Base-by-base conservation (phyloP, 176 grass and related monocot genomes). In the Elymus sibiricus region DNA sequence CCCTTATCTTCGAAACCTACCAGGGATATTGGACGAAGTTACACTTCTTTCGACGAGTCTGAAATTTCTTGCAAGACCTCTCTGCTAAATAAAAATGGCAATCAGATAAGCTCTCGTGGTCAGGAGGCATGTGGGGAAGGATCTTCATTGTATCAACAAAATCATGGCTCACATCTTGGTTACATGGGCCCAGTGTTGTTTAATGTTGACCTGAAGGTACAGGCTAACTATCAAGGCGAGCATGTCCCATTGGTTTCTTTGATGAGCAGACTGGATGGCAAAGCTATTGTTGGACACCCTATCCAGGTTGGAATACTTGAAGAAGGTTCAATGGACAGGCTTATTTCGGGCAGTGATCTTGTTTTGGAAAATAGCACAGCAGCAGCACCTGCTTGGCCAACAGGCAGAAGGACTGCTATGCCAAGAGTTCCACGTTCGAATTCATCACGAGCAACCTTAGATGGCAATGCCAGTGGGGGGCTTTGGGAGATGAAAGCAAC, bases 251-350 rank as follows among this genome's bases (percentile, higher is more conserved):
- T 95, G 68, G 94, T 95, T 74, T 93, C 84, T 85, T 69, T 95
- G 47, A 95, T 91, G 91, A 95, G 94, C 84, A 86, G 89, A 82
- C 86, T 95, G 77, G 93, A 95, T n/a, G 91, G 94, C 46, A 93
- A 95, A 77, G 94, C 94, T 82, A 93, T 95, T 67, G 78, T 95
- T 85, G 94, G 94, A 42, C 91, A 95, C 74, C 94, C 94, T 77
- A 73, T 95, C 51, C 86, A 81, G 80, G 89, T 95, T 67, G 89
- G 89, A 79, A 91, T 89, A 76, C 56, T 93, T 31, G 77, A 87
- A 93, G 89, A 95, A 60, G 91, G 91, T 74, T 95, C 87, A 68
- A 73, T 81, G 75, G 77, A 64, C 24, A 78, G 86, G 60, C 87
- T 87, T 87, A 49, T 93, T 87, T 86, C 63, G n/a, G 84, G 77